Evolutionary conservation across 768 basidiomycete genomes (phyloP), one percentile per base, ranked within the genome.

Genomic region (Astraeus odoratus): DNA sequence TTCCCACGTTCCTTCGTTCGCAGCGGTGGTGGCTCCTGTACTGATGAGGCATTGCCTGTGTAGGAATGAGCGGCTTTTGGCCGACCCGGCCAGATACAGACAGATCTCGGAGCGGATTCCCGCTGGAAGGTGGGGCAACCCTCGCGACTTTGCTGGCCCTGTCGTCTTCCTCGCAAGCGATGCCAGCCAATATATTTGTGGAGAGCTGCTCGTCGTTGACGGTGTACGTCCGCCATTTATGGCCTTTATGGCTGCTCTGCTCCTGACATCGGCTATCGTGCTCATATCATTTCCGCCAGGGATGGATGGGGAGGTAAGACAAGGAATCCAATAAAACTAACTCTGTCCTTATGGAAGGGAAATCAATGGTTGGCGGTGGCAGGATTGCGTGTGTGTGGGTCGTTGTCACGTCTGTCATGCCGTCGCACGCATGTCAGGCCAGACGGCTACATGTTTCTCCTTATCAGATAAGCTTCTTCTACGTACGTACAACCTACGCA

Each of bases 101-200:
- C 83, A 85, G 61, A 85, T 85, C 60, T 73, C 80, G 43, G 83
- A 83, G 55, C 71, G 82, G 35, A 84, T 85, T 43, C 83, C 83
- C 18, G 77, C 78, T 4, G 77, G 74, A 19, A 67, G 83, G 50
- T 85, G 83, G 83, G 83, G 80, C 41, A 61, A 66, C 36, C 82
- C 83, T 5, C 62, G 59, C 6, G 83, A 85, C 65, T 82, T 85
- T 59, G 80, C 78, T 18, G 83, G 83, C 10, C 78, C 78, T 6
- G 63, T 79, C 45, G 72, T 85, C 24, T 85, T 78, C 64, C 74
- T 85, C 25, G 81, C 83, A 8, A 77, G 78, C 49, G 60, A 59
- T 42, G 83, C 80, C 2, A 78, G 76, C 51, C 74, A 80, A 54
- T 85, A 84, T 55, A 73, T 84, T n/a, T 78, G 73, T 36, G 83